phyloP scores from a whole-genome alignment of 495 filamentous ascomycete species.

The Aspergillus coremiiformis region DNA sequence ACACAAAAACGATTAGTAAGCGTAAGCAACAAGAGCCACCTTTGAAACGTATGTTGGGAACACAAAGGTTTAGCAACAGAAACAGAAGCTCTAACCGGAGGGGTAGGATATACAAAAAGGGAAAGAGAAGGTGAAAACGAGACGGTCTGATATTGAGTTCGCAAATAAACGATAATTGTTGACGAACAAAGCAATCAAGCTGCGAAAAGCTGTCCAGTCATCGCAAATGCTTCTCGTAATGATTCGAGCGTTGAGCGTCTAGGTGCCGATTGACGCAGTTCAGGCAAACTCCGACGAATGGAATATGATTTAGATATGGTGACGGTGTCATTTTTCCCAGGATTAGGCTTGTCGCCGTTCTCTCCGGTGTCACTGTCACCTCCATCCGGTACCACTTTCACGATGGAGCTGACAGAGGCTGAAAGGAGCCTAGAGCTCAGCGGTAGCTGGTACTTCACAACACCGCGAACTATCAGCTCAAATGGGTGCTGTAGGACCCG shows the following conservation, averaged over 20 bases:
- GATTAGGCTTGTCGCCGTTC: slow-evolving; percentile 10
- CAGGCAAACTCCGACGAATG: slow-evolving; percentile 1
- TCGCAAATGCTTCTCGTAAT: slow-evolving; percentile 7
- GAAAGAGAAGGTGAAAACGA: background rate
- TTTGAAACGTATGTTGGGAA: background rate
- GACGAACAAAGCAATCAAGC: slow-evolving; percentile 13
- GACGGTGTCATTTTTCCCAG: slow-evolving; percentile 24
- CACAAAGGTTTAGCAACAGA: background rate
- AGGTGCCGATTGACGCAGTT: background rate
- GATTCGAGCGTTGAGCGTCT: slow-evolving; percentile 4
- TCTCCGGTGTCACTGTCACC: slow-evolving; percentile 18
- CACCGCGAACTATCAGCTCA: slow-evolving; percentile 81
- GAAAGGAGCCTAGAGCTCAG: slow-evolving; percentile 61
- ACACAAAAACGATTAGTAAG: slow-evolving; percentile 25
- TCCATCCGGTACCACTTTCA: slow-evolving; percentile 45
- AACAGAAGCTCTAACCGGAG: background rate
- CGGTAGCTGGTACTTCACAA: slow-evolving; percentile 82
- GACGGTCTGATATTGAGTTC: background rate
- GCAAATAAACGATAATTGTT: background rate
- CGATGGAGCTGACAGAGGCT: slow-evolving; percentile 43
- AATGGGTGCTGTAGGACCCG: slow-evolving; percentile 84
- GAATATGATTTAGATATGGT: slow-evolving; percentile 10
- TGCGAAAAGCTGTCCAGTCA: slow-evolving; percentile 24
- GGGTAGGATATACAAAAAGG: background rate
- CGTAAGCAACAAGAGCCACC: background rate